Evolutionary conservation across 768 basidiomycete genomes (phyloP).

Genomic region (Termitomyces eurrhizus): DNA sequence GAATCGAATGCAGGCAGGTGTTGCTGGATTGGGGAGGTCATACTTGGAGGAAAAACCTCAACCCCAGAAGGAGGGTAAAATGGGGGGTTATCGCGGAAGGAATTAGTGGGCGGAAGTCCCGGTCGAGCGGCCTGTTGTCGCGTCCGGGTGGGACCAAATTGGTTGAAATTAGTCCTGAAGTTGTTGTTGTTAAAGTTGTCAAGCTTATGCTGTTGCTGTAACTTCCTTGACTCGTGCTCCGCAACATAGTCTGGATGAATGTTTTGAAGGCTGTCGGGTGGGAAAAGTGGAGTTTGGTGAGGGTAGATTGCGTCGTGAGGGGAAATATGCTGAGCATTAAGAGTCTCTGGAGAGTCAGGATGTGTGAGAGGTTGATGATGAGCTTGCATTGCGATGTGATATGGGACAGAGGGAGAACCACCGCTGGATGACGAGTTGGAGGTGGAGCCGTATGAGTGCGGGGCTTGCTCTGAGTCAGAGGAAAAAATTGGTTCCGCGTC

Average conservation of each 20-base stretch:
- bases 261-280: slow-evolving; percentile 33
- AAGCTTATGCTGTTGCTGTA: slow-evolving; percentile 28
- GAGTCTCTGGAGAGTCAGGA: slow-evolving; percentile 48
- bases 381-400: slow-evolving; percentile 44
- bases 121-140: slow-evolving; percentile 35
- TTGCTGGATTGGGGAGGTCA: slow-evolving; percentile 37
- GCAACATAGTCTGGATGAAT: slow-evolving; percentile 32
- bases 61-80: slow-evolving; percentile 25
- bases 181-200: slow-evolving; percentile 30
- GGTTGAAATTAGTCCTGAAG: slow-evolving; percentile 30
- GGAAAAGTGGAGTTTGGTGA: slow-evolving; percentile 30
- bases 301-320: slow-evolving; percentile 34
- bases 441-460: slow-evolving; percentile 43
- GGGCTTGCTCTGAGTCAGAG: slow-evolving; percentile 47
- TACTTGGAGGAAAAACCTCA: slow-evolving; percentile 32
- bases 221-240: slow-evolving; percentile 36
- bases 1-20: slow-evolving; percentile 34
- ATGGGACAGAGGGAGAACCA: slow-evolving; percentile 53
- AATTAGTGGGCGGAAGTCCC: slow-evolving; percentile 27
- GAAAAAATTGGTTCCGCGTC: slow-evolving; percentile 68
- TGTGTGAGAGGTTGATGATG: slow-evolving; percentile 37
- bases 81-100: slow-evolving; percentile 31
- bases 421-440: slow-evolving; percentile 47
- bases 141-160: slow-evolving; percentile 36
- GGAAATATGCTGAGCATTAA: slow-evolving; percentile 30